These are phyloP conservation scores for Globisporangium echinulatum DNA, from an alignment of 352 stramenopile genomes.

Conservation along the genomic window DNA sequence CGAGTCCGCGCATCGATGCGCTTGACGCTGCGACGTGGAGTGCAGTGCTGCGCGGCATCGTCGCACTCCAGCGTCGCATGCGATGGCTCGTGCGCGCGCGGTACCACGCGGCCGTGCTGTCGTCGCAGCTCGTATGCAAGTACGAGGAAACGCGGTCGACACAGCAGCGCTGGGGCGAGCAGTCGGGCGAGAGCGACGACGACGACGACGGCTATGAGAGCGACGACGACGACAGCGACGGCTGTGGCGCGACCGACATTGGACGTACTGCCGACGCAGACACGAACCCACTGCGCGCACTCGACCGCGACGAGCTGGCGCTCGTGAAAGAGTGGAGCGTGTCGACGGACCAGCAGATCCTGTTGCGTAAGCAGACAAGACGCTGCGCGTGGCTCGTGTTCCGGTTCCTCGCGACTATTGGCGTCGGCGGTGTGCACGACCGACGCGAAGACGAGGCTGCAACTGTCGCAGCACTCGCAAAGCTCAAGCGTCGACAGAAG, in stretches of 20 bases:
- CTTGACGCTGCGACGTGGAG: conserved; percentile 14
- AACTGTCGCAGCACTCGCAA: conserved; percentile 55
- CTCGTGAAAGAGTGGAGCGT: conserved; percentile 37
- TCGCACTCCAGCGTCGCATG: conserved; percentile 33
- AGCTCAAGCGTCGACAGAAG: conserved; percentile 63
- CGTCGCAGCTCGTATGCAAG: conserved; percentile 35
- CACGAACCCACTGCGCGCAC: background rate
- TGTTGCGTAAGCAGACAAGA: conserved; percentile 64
- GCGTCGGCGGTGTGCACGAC: conserved; percentile 64
- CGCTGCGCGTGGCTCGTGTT: conserved; percentile 80
- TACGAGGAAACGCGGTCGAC: conserved; percentile 28
- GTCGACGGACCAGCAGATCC: conserved; percentile 60
- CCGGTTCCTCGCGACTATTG: conserved; percentile 63
- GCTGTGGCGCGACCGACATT: conserved; percentile 10
- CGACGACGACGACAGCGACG: conserved; percentile 9
- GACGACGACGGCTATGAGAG: conserved; percentile 16
- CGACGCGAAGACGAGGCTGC: conserved; percentile 66
- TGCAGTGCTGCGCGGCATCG: conserved; percentile 15
- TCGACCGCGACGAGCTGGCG: conserved; percentile 3
- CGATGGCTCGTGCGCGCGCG: conserved; percentile 18
- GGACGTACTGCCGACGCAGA: too few species aligned
- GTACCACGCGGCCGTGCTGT: conserved; percentile 20
- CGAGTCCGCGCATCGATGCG: conserved; percentile 26
- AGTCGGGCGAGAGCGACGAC: conserved; percentile 15
- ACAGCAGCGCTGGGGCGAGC: conserved; percentile 17